Conservation (phyloP, 305 asterid genomes). For the Fraxinus baroniana region DNA sequence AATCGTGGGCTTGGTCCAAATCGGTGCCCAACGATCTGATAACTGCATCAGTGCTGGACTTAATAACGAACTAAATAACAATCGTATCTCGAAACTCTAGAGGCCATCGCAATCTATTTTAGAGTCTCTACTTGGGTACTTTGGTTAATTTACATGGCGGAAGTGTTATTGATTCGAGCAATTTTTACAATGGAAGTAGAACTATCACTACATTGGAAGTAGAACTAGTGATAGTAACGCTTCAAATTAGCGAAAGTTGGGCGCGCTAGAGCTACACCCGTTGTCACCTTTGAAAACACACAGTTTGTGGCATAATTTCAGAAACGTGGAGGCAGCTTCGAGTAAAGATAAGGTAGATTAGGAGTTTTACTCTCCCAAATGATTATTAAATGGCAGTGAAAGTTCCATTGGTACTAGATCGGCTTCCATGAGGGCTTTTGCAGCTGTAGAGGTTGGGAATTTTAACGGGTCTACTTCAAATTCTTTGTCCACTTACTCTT, state of each 20-base stretch:
- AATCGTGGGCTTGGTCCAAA: no score
- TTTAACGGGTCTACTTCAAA: conserved; percentile 45
- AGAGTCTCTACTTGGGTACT: conserved; percentile 85
- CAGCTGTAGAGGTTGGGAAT: conserved; percentile 48
- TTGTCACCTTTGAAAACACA: conserved; percentile 64
- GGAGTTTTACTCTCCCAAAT: conserved; percentile 59
- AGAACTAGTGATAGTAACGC: conserved; percentile 25
- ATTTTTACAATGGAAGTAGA: no score
- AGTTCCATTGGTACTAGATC: conserved; percentile 67
- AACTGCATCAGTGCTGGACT: conserved; percentile 26
- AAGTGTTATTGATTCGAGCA: neutral
- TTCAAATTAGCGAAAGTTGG: conserved; percentile 43
- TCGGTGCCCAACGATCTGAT: conserved; percentile 40
- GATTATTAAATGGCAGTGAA: conserved; percentile 53
- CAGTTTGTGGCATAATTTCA: conserved; percentile 29
- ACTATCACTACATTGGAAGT: no score
- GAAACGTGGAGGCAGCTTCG: conserved; percentile 37
- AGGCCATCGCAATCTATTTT: conserved; percentile 80
- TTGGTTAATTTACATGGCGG: conserved; percentile 63
- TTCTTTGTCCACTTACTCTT: conserved; percentile 47
- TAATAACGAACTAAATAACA: conserved; percentile 18
- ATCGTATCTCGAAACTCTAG: conserved; percentile 57
- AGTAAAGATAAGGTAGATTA: conserved; percentile 52
- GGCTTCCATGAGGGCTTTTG: conserved; percentile 54
- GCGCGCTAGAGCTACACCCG: conserved; percentile 89